phyloP scores from a whole-genome alignment of 768 basidiomycete species.

The Amanita polypyramis region DNA sequence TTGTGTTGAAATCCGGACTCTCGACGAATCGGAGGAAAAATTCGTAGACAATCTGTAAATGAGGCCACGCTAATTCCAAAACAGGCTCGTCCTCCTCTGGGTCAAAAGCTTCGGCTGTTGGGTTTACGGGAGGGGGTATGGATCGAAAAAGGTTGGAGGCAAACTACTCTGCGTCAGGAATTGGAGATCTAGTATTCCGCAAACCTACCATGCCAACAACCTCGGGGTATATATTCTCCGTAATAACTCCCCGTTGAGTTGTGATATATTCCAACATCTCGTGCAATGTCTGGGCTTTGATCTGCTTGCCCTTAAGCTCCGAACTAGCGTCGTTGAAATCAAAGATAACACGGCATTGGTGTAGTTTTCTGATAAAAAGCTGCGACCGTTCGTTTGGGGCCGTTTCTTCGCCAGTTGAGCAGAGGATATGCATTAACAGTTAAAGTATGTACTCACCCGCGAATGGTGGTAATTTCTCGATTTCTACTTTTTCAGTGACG shows the following conservation, averaged over 20 bases:
- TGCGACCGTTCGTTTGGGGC: conserved; percentile 79
- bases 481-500: conserved; percentile 91
- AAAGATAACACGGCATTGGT: conserved; percentile 94
- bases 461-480: conserved; percentile 89
- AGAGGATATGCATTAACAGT: not conserved
- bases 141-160: conserved; percentile 97
- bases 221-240: conserved; percentile 96
- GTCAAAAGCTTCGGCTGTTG: conserved; percentile 96
- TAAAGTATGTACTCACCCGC: conserved; percentile 43
- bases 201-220: conserved; percentile 89
- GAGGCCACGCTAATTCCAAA: conserved; percentile 98
- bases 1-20: conserved; percentile 96
- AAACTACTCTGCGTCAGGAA: conserved; percentile 47
- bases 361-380: conserved; percentile 89
- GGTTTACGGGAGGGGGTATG: conserved; percentile 99
- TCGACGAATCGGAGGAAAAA: conserved; percentile 99
- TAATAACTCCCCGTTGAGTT: conserved; percentile 90
- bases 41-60: conserved; percentile 98
- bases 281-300: conserved; percentile 95
- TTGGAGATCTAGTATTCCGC: conserved; percentile 5
- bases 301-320: conserved; percentile 95
- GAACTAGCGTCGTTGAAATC: conserved; percentile 98
- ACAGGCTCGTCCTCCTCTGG: conserved; percentile 99
- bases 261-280: conserved; percentile 99
- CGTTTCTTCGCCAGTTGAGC: conserved; percentile 50